Conservation (phyloP, 495 filamentous ascomycete species). For the Penicillium simplicissimum region DNA sequence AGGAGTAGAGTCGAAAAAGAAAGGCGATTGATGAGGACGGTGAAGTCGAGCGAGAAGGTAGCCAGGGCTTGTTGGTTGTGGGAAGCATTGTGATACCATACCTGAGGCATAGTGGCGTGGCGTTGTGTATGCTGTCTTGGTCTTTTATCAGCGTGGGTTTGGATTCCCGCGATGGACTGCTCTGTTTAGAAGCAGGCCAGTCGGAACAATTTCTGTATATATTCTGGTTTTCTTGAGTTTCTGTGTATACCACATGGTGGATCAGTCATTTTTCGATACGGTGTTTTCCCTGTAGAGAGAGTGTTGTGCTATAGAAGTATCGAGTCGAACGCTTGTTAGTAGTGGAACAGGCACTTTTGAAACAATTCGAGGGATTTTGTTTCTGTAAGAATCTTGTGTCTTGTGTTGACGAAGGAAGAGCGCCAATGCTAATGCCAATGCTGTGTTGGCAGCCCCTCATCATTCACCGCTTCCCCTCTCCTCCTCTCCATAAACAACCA, state of each 20-base stretch:
- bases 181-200: conserved; percentile 17
- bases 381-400: not conserved
- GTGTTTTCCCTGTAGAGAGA: not conserved
- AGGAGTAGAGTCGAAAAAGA: conserved; percentile 56
- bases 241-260: conserved; percentile 29
- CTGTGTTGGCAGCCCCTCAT: conserved; percentile 5
- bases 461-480: conserved; percentile 30
- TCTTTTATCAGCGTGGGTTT: conserved; percentile 11
- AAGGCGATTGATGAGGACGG: not conserved
- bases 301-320: not conserved
- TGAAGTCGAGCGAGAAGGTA: not conserved
- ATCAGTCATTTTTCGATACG: not conserved
- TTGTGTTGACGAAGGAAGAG: not conserved
- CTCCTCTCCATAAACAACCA: conserved; percentile 25
- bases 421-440: not conserved
- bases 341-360: not conserved
- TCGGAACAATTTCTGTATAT: conserved; percentile 26
- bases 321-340: not conserved
- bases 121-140: conserved; percentile 17
- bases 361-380: not conserved
- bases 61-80: conserved; percentile 14
- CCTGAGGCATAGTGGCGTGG: conserved; percentile 31
- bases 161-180: not conserved
- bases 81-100: conserved; percentile 35
- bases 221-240: conserved; percentile 27